Conservation (phyloP, 345 rosid genomes). For the Eucalyptus decipiens region DNA sequence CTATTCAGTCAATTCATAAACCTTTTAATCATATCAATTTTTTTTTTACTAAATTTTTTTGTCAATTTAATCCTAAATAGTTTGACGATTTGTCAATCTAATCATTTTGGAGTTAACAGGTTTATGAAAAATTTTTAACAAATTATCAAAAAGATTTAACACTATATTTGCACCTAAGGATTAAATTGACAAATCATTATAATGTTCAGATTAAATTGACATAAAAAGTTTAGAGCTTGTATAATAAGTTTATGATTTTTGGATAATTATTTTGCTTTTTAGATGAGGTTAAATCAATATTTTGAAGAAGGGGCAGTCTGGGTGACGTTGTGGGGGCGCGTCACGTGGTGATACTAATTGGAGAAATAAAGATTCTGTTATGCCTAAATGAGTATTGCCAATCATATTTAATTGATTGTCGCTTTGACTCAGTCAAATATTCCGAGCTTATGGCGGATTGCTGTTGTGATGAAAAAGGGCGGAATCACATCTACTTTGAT, state of each 20-base stretch:
- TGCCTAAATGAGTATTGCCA: background rate
- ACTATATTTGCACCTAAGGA: background rate
- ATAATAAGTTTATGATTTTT: too few relatives aligned
- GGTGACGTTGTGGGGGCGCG: background rate
- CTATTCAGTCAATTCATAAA: background rate
- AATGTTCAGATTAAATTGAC: too few relatives aligned
- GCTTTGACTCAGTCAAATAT: background rate
- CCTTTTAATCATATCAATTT: too few relatives aligned
- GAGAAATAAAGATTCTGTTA: background rate
- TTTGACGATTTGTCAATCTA: background rate
- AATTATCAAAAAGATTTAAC: too few relatives aligned
- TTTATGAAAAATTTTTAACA: too few relatives aligned
- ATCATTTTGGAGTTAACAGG: fast-evolving
- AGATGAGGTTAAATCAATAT: background rate
- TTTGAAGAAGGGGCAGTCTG: background rate
- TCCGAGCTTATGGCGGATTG: background rate
- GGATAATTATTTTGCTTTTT: too few relatives aligned
- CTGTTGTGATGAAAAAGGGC: background rate
- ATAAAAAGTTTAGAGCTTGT: too few relatives aligned
- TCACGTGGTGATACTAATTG: background rate
- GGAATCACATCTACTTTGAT: background rate
- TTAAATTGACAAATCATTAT: too few relatives aligned
- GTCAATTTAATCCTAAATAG: too few relatives aligned
- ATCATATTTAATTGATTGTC: background rate
- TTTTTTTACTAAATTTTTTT: too few relatives aligned